phyloP scores from a whole-genome alignment of 2,329 filamentous ascomycete species.

The Fusarium haematococcum region DNA sequence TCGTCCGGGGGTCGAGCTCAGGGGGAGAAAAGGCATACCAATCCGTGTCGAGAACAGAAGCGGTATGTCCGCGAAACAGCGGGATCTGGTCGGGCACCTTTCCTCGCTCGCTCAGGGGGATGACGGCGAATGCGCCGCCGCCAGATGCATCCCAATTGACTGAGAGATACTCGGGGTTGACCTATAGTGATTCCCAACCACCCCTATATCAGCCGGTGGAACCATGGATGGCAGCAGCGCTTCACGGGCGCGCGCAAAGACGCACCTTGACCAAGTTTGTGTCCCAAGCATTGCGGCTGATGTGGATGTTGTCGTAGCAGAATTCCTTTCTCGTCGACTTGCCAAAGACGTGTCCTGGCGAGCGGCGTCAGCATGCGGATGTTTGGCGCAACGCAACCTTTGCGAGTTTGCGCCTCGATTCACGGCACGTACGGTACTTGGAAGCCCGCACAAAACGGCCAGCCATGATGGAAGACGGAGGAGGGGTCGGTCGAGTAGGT shows the following conservation, averaged over 20 bases:
- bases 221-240: conserved; percentile 13
- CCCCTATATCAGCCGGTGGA: conserved; percentile 41
- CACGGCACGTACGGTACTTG: conserved; percentile 70
- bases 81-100: conserved; percentile 93
- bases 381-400: conserved; percentile 32
- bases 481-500: conserved; percentile 12
- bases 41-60: conserved; percentile 95
- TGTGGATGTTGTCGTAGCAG: conserved; percentile 98
- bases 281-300: conserved; percentile 99
- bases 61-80: conserved; percentile 95
- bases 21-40: conserved; percentile 70
- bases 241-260: conserved; percentile 17
- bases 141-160: conserved; percentile 99
- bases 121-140: conserved; percentile 95
- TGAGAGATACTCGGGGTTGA: conserved; percentile 93
- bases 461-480: conserved; percentile 59
- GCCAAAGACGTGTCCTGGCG: conserved; percentile 94
- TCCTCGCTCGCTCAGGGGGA: conserved; percentile 89
- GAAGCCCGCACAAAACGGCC: conserved; percentile 76
- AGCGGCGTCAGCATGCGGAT: conserved; percentile 43
- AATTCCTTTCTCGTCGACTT: conserved; percentile 95
- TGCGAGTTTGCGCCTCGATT: conserved; percentile 38
- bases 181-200: conserved; percentile 63
- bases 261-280: conserved; percentile 96
- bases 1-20: conserved; percentile 11